Evolutionary conservation across 805 yeast species (phyloP).

Genomic region (Maudiozyma bulderi): DNA sequence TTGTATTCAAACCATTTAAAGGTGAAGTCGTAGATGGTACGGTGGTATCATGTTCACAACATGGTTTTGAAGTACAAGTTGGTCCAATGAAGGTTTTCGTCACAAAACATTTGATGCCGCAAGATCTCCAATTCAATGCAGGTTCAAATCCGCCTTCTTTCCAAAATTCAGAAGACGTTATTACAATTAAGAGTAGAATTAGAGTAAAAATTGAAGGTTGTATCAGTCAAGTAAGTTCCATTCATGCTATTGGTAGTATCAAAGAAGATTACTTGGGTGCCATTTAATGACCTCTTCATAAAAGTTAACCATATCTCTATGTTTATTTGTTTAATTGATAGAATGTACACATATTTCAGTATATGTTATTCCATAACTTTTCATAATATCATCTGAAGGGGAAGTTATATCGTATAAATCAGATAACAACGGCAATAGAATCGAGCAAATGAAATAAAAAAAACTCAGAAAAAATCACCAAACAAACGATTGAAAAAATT

Average conservation of each 20-base stretch:
- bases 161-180: conserved; percentile 87
- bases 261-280: conserved; percentile 97
- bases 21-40: conserved; percentile 98
- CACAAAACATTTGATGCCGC: conserved; percentile 88
- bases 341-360: neutral
- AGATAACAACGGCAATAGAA: neutral
- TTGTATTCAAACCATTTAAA: conserved; percentile 96
- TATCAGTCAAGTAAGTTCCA: conserved; percentile 92
- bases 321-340: neutral
- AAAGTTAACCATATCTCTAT: neutral
- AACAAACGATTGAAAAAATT: too few relatives aligned
- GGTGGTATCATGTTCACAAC: conserved; percentile 83
- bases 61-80: conserved; percentile 97
- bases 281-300: conserved; percentile 12
- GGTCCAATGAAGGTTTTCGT: conserved; percentile 95
- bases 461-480: too few relatives aligned
- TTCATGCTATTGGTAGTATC: conserved; percentile 94
- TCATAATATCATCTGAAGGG: too few relatives aligned
- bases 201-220: conserved; percentile 95
- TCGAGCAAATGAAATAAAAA: too few relatives aligned
- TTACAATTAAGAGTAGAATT: conserved; percentile 87
- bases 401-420: too few relatives aligned
- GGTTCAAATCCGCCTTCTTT: conserved; percentile 98
- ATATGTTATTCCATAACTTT: neutral
- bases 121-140: conserved; percentile 88